A percentile compares a stretch with the other conserved stretches of the same genome.
phyloP scores from a whole-genome alignment of 2,329 filamentous ascomycete genomes.

The Aspergillus niger region DNA sequence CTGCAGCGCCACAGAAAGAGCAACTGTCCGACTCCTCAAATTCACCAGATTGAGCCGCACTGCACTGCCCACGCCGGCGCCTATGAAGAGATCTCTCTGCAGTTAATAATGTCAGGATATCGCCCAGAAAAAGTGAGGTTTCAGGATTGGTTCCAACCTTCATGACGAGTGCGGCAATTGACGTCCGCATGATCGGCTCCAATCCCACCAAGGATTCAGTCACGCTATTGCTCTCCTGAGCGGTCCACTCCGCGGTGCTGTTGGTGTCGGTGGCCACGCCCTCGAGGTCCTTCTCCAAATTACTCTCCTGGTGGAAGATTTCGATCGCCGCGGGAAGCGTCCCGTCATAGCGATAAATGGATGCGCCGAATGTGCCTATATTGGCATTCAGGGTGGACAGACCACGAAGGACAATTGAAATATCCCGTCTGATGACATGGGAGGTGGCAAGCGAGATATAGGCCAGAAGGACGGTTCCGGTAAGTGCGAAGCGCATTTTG shows the following conservation, averaged over 20 bases:
- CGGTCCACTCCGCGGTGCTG: neutral
- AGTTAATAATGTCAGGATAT: neutral
- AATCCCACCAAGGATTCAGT: slow-evolving; percentile 3
- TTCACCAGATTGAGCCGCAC: neutral
- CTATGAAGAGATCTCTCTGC: neutral
- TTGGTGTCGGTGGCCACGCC: neutral
- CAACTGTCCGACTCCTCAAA: neutral
- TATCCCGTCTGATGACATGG: slow-evolving; percentile 3
- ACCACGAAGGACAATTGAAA: neutral
- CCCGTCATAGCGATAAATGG: slow-evolving; percentile 7
- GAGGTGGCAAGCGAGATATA: slow-evolving; percentile 2
- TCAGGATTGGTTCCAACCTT: neutral
- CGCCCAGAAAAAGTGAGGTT: too few species aligned
- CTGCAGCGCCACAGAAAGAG: slow-evolving; percentile 1
- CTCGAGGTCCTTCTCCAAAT: neutral
- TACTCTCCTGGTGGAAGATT: slow-evolving; percentile 5
- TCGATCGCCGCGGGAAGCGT: slow-evolving; percentile 2
- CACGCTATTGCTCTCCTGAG: slow-evolving; percentile 4
- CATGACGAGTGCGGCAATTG: slow-evolving; percentile 1
- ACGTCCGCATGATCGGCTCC: slow-evolving; percentile 4
- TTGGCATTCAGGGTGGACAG: slow-evolving; percentile 1
- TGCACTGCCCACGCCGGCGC: slow-evolving; percentile 2
- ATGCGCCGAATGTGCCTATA: neutral
- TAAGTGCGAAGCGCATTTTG: slow-evolving; percentile 2
- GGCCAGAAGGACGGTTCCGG: neutral